Evolutionary conservation across 2,329 filamentous ascomycete species (phyloP).

Genomic region (Paecilomyces sp.): DNA sequence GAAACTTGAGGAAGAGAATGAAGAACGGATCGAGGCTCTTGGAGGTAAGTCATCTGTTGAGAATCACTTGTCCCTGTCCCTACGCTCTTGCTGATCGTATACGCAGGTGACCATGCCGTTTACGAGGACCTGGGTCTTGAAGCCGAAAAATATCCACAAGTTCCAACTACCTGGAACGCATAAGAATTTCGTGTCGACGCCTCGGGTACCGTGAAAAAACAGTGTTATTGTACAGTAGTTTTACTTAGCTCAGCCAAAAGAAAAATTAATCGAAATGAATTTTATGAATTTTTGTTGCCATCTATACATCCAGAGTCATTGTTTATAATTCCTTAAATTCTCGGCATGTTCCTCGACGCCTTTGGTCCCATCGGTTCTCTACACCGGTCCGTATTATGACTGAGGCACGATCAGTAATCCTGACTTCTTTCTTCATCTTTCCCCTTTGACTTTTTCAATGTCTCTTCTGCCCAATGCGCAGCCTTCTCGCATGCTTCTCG

Average conservation of each 20-base stretch:
- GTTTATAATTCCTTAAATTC: not conserved
- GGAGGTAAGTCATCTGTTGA: slow-evolving; percentile 34
- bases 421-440: slow-evolving; percentile 1
- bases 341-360: too few relatives aligned
- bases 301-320: too few relatives aligned
- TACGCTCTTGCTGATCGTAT: not conserved
- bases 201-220: not conserved
- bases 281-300: not conserved
- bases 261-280: not conserved
- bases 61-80: slow-evolving; percentile 1
- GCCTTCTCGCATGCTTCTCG: slow-evolving; percentile 47
- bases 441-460: slow-evolving; percentile 2
- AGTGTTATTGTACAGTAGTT: not conserved
- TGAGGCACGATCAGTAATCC: not conserved
- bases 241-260: not conserved
- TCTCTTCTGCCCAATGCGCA: slow-evolving; percentile 11
- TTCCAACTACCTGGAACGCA: slow-evolving; percentile 54
- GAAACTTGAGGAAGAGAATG: slow-evolving; percentile 68
- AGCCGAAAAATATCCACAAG: slow-evolving; percentile 57
- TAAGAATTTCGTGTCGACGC: not conserved
- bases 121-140: slow-evolving; percentile 53
- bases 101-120: slow-evolving; percentile 50
- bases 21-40: slow-evolving; percentile 56
- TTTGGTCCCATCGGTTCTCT: too few relatives aligned
- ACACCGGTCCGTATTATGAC: too few relatives aligned